Base-by-base conservation (phyloP, 345 rosid species). In the Linum trigynum region DNA sequence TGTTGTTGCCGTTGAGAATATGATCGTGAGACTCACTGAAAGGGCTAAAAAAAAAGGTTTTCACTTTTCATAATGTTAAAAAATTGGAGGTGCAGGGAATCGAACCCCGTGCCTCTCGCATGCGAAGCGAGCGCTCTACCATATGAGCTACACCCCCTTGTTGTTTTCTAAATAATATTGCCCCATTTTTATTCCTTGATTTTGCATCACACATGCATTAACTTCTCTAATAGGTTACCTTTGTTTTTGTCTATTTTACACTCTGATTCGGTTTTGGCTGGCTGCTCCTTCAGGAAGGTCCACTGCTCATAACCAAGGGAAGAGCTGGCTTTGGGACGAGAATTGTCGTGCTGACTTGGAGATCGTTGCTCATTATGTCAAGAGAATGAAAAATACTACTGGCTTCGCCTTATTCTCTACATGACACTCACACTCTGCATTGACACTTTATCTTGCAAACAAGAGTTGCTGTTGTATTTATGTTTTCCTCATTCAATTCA, bases 361-460 rank as follows among this genome's bases (percentile, higher is more conserved):
- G 99, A 79, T 90, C 99, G 10, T 77, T 94, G 65, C 78, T 90
- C 70, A 84, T 90, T 62, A 94, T 90, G 97, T 94, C 99, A 3
- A 88, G 97, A 65, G 99, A 94, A 73, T 94, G 97, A 97, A 88
- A 23, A 88, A 72, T 90, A 94, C 82, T 90, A 88, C 77, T 94
- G 99, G 99, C 87, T 94, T 70, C 85, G 99, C 3, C 87, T 94
- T 67, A 78, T 91, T 79, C 90, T 94, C 57, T 88, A 69, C 69
- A 87, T 88, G 91, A 77, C 87, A 61, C 95, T 94, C 61, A 76
- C 91, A 5, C 85, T 94, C 62, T 83, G 84, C 68, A 75, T 94
- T 63, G 92, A 95, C 58, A 90, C 92, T 0, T 7, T 40, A n/a
- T 66, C 53, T 83, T 80, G 66, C 92, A 94, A 97, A 82, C 86